phyloP scores from a whole-genome alignment of 2,329 filamentous ascomycete genomes.

The Xylaria sp. region DNA sequence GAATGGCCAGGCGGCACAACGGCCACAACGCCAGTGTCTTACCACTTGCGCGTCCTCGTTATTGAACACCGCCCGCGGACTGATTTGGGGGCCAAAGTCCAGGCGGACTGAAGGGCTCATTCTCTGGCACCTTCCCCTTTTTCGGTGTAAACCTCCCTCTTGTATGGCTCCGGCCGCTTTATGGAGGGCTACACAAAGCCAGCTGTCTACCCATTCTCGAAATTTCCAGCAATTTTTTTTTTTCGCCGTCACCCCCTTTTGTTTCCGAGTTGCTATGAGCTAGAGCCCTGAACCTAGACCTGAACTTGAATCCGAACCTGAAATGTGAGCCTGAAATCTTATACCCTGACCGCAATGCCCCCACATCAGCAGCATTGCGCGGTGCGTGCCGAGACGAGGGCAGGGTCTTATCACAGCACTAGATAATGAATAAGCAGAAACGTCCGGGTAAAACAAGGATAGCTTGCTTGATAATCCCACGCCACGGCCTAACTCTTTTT shows the following conservation, averaged over 20 bases:
- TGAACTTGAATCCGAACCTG: constrained; percentile 8
- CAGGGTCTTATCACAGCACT: constrained; percentile 37
- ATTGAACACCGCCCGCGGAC: constrained; percentile 27
- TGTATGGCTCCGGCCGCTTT: constrained; percentile 34
- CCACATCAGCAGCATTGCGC: constrained; percentile 37
- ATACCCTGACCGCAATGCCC: constrained; percentile 28
- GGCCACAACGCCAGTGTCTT: constrained; percentile 8
- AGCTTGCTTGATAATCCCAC: constrained; percentile 25
- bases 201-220: constrained; percentile 38
- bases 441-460: constrained; percentile 23
- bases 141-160: constrained; percentile 45
- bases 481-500: constrained; percentile 23
- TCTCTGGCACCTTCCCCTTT: constrained; percentile 31
- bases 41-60: constrained; percentile 21
- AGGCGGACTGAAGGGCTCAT: constrained; percentile 33
- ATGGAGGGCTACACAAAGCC: constrained; percentile 46
- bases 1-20: constrained; percentile 24
- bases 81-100: constrained; percentile 34
- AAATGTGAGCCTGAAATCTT: constrained; percentile 24
- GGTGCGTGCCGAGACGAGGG: constrained; percentile 21
- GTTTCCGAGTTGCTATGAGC: constrained; percentile 1
- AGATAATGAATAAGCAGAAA: constrained; percentile 34
- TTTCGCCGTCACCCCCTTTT: constrained; percentile 24
- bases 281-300: constrained; percentile 10
- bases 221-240: constrained; percentile 32